Evolutionary conservation across 108 stramenopile species (phyloP), one percentile per base, ranked within the genome.

Genomic region (Cyclotella distinguenda): DNA sequence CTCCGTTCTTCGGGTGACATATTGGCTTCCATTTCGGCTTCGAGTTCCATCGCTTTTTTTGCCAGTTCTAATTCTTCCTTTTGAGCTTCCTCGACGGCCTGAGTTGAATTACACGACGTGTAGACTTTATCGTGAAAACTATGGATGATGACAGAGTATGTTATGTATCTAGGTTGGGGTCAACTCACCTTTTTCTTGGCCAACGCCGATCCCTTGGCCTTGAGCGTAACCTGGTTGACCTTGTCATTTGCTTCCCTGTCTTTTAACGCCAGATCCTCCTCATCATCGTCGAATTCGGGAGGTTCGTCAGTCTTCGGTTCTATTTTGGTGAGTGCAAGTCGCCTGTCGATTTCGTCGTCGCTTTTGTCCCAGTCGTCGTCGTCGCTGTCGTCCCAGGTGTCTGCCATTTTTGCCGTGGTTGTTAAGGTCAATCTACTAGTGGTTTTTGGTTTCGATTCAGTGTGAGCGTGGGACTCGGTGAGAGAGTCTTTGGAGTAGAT

Each of bases 321-420:
- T 4, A 78, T 60, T 47, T 75, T 81, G n/a, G 70, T 35, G 21
- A 83, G 72, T 11, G 85, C 89, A 27, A 94, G 84, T 15, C 76
- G 74, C 55, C 77, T 77, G 64, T 86, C 90, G 19, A 95, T 73
- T 46, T 85, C 89, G 57, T 89, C 94, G 35, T 83, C 88, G 70
- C 56, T 67, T 46, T 72, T 77, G 68, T 95, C 94, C 94, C 94
- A 95, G 35, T 95, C 94, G 55, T 95, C 94, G 55, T 95, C 91
- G 72, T 91, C 90, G 35, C 79, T 74, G 61, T 91, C 93, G 64
- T 95, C 90, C 90, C 90, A 95, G 28, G 72, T 74, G 76, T 89
- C 89, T 56, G 81, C 72, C 89, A 90, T 92, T 25, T 50, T 88
- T 33, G 11, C 38, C 38, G 8, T 38, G 38, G 8, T 12, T 38